These are phyloP conservation scores for Microdochium paspali DNA, from an alignment of 2,329 filamentous ascomycete genomes.

Conservation along the genomic window DNA sequence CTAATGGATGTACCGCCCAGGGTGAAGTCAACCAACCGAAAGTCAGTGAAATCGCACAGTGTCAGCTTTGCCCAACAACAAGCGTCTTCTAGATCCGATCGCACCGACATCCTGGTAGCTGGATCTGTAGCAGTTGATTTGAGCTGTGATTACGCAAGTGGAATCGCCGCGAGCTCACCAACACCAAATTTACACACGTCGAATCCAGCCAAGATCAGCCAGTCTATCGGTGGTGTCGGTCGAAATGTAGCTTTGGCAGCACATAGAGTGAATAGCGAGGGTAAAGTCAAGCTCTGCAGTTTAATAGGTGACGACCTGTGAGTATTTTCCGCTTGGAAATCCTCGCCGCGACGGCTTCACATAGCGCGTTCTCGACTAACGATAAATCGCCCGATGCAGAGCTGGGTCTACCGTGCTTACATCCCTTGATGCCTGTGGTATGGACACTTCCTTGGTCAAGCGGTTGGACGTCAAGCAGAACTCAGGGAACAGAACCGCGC, in stretches of 20 bases:
- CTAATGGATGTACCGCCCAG: slow-evolving; percentile 1
- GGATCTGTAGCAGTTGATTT: slow-evolving; percentile 86
- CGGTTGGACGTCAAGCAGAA: slow-evolving; percentile 37
- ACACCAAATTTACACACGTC: slow-evolving; percentile 63
- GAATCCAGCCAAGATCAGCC: slow-evolving; percentile 71
- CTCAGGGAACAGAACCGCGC: slow-evolving; percentile 61
- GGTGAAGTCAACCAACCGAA: slow-evolving; percentile 2
- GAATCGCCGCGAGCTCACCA: slow-evolving; percentile 14
- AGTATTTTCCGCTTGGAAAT: slow-evolving; percentile 14
- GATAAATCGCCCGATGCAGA: slow-evolving; percentile 22
- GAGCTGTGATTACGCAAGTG: slow-evolving; percentile 61
- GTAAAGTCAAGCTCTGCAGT: slow-evolving; percentile 65
- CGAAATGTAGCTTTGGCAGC: slow-evolving; percentile 85
- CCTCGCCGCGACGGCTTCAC: not conserved
- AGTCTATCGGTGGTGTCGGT: slow-evolving; percentile 84
- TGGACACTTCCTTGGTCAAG: slow-evolving; percentile 56
- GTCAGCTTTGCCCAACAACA: not conserved
- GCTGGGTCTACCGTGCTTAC: slow-evolving; percentile 66
- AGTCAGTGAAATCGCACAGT: not conserved
- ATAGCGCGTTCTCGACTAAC: slow-evolving; percentile 1
- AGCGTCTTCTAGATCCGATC: not conserved
- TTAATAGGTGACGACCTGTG: slow-evolving; percentile 71
- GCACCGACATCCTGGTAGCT: slow-evolving; percentile 68
- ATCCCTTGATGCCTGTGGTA: slow-evolving; percentile 52
- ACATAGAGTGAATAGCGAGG: slow-evolving; percentile 51